Base-by-base conservation (phyloP, 106 monocot species). In the Acorus gramineus region DNA sequence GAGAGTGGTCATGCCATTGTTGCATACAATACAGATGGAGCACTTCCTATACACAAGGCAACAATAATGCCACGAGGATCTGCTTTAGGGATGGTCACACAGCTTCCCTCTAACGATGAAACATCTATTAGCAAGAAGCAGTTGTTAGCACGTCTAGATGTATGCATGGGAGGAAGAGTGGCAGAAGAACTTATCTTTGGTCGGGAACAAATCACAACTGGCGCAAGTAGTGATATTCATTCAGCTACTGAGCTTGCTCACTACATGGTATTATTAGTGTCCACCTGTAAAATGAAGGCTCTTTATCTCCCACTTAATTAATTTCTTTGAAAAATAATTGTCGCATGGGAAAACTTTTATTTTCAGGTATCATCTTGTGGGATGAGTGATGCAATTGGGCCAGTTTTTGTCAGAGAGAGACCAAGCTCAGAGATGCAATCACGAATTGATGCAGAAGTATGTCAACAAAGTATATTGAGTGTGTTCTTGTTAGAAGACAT, bases 121-220 rank as follows among this genome's bases (percentile, higher is more conserved):
- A 96, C 96, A 11, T 91, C 87, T 55, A 77, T 91, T 51, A 91
- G 87, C 85, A 91, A 83, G 80, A 87, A 79, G 62, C 96, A 96
- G 64, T 60, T 96, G 12, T 69, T 96, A 69, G 91, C 96, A 42
- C 80, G 96, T 56, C 84, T 96, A 72, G 96, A 96, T 83, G 87
- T 96, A 42, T 96, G 96, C 79, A 91, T 96, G 96, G 96, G 96
- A 60, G 96, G 96, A n/a, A 82, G 96, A 74, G 96, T 87, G 67
- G 95, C 90, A 28, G 95, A 96, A 50, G 95, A 90, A 64, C 86
- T 96, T 13, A 91, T 96, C 28, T 96, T 96, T 83, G 96, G 96
- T 28, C 78, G 74, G 50, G 91, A 96, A 6, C 54, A 81, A 68
- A 61, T 96, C 9, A 96, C 96, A 44, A 87, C 91, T 58, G 96